A percentile compares a stretch with the other conserved stretches of the same genome.
Evolutionary conservation across 192 early-diverging fungal genomes (phyloP).

Genomic region (Linnemannia hyalina): DNA sequence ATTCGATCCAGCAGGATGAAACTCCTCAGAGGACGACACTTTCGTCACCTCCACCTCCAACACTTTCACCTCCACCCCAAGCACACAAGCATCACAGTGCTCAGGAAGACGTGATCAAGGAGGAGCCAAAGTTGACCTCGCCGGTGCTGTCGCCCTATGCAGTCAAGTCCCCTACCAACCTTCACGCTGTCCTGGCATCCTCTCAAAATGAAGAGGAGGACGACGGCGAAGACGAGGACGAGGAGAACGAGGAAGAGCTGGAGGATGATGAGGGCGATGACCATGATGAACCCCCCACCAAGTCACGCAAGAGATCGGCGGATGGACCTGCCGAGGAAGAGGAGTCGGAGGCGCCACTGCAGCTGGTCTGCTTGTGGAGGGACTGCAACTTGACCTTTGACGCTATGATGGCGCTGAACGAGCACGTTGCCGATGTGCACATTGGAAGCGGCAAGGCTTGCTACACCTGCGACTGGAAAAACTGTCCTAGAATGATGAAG

Average conservation of each 20-base stretch:
- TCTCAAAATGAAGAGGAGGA: slow-evolving; percentile 34
- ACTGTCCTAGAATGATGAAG: slow-evolving; percentile 58
- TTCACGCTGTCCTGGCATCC: slow-evolving; percentile 32
- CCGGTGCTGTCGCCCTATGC: slow-evolving; percentile 24
- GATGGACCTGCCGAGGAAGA: slow-evolving; percentile 4
- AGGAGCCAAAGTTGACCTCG: slow-evolving; percentile 35
- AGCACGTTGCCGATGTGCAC: slow-evolving; percentile 65
- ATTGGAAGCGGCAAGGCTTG: slow-evolving; percentile 71
- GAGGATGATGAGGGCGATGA: slow-evolving; percentile 48
- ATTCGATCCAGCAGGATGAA: slow-evolving; percentile 15
- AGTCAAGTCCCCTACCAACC: slow-evolving; percentile 53
- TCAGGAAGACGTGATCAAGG: slow-evolving; percentile 13
- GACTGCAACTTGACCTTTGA: slow-evolving; percentile 56
- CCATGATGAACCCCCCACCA: slow-evolving; percentile 10
- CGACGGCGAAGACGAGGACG: slow-evolving; percentile 34
- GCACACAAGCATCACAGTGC: not conserved
- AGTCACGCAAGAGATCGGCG: slow-evolving; percentile 37
- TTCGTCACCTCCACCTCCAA: slow-evolving; percentile 17
- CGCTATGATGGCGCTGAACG: slow-evolving; percentile 59
- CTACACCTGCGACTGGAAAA: slow-evolving; percentile 64
- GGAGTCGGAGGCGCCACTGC: slow-evolving; percentile 36
- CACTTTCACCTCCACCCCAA: slow-evolving; percentile 13
- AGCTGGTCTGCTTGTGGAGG: slow-evolving; percentile 66
- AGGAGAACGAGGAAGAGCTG: slow-evolving; percentile 43
- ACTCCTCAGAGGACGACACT: slow-evolving; percentile 7